Evolutionary conservation across 1,284 basidiomycete species (phyloP), one percentile per base, ranked within the genome.

Genomic region (Leccinum cinnamomeum): DNA sequence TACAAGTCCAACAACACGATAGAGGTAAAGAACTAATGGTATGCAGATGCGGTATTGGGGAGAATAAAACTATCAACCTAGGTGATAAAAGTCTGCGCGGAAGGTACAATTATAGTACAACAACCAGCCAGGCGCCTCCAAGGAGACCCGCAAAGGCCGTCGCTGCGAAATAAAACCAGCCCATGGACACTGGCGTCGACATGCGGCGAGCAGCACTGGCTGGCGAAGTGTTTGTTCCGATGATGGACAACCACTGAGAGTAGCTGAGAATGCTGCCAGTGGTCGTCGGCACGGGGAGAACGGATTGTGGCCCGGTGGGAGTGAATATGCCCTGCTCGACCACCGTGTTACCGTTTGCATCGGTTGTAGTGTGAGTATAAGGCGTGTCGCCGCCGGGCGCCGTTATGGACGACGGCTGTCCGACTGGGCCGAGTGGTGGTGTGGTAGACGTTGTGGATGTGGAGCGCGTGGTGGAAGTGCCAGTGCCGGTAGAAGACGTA

Each of bases 331-430:
- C 87, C 12, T 72, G 65, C 37, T 84, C 18, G 0, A 73, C 76
- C 16, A 76, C 75, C 2, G 80, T 79, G n/a, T 80, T 75, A 46
- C 89, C 88, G 55, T 72, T 73, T 48, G 85, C 79, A 61, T 88
- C 77, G 7, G 87, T 83, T 0, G 84, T 90, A 12, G 85, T 87
- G 68, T 88, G 89, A 0, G 72, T 73, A 68, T 81, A 90, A 0
- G 82, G 81, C 0, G 84, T 87, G 18, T 80, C 79, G 3, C 79
- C 84, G 12, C 79, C 77, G 20, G 82, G 75, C 1, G 74, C 75
- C 1, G 74, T 74, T 18, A 65, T 81, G 1, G 83, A 50, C 3
- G 73, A 77, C 18, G 88, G 87, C 64, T 81, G 79, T 7, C 81
- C 88, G 1, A 89, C 87, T 3, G 86, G 86, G 0, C 87, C 87